A percentile compares a stretch with the other conserved stretches of the same genome.
Conservation (phyloP, 1,284 basidiomycete species). For the Melampsora americana region DNA sequence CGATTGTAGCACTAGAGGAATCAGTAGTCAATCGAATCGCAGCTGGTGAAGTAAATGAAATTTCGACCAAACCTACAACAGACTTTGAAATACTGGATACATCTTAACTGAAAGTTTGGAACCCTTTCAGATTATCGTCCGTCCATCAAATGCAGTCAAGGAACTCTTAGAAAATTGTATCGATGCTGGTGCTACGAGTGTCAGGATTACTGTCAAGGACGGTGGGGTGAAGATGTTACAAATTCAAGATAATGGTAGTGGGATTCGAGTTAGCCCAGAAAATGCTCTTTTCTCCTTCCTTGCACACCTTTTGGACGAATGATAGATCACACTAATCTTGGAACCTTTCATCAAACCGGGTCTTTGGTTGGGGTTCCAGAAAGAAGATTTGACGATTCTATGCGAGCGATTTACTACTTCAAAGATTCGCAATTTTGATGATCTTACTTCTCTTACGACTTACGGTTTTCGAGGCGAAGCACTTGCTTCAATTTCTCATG, state of each 20-base stretch:
- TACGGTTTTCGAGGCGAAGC: constrained; percentile 98
- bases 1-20: constrained; percentile 57
- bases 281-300: not conserved
- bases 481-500: constrained; percentile 91
- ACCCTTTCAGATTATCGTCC: constrained; percentile 76
- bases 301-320: not conserved
- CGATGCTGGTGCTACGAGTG: constrained; percentile 83
- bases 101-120: constrained; percentile 12
- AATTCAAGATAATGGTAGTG: constrained; percentile 94
- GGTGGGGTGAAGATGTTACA: constrained; percentile 93
- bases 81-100: not conserved
- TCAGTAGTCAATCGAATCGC: constrained; percentile 64
- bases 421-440: constrained; percentile 81
- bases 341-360: not conserved
- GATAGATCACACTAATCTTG: constrained; percentile 1
- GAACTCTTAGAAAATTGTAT: constrained; percentile 92
- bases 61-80: not conserved
- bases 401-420: constrained; percentile 96
- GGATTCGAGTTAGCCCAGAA: constrained; percentile 69
- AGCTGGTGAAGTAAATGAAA: constrained; percentile 60
- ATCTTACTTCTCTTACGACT: constrained; percentile 77
- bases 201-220: constrained; percentile 85
- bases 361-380: constrained; percentile 54
- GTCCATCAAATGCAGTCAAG: constrained; percentile 92
- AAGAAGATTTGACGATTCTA: constrained; percentile 77